Conservation (phyloP, 108 stramenopile species). For the Cyclostephanos invisitatus region DNA sequence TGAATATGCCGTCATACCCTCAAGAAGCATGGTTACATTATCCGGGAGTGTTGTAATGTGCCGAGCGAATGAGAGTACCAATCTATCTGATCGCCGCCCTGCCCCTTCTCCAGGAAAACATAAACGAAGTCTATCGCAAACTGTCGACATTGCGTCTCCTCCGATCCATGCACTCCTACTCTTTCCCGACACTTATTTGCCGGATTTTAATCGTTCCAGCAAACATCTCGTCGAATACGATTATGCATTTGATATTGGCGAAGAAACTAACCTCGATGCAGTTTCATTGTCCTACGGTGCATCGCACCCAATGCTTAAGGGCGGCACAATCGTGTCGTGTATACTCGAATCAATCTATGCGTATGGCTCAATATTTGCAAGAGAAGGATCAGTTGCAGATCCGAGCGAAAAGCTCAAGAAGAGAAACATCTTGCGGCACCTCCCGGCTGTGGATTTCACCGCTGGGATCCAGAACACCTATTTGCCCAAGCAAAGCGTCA, state of each 20-base stretch:
- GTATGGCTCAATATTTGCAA: slow-evolving; percentile 73
- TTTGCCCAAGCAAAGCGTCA: slow-evolving; percentile 76
- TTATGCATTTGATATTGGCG: slow-evolving; percentile 78
- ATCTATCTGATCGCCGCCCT: slow-evolving; percentile 33
- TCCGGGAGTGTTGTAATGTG: slow-evolving; percentile 78
- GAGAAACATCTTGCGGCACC: slow-evolving; percentile 81
- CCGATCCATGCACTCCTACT: slow-evolving; percentile 76
- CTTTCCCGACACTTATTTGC: slow-evolving; percentile 66
- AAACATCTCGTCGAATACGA: slow-evolving; percentile 74
- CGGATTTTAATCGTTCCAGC: slow-evolving; percentile 31
- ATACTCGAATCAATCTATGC: slow-evolving; percentile 86
- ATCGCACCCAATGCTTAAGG: slow-evolving; percentile 85
- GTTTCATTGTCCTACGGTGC: slow-evolving; percentile 80
- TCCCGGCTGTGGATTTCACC: slow-evolving; percentile 84
- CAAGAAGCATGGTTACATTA: slow-evolving; percentile 54
- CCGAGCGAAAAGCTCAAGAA: slow-evolving; percentile 69
- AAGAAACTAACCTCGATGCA: slow-evolving; percentile 77
- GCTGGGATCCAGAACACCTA: slow-evolving; percentile 80
- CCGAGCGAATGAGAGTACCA: slow-evolving; percentile 48
- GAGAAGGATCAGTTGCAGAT: slow-evolving; percentile 78
- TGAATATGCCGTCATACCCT: slow-evolving; percentile 19
- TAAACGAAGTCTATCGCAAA: slow-evolving; percentile 43
- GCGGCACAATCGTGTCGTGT: slow-evolving; percentile 79
- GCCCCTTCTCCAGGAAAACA: background rate
- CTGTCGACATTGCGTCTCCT: slow-evolving; percentile 48